These are phyloP conservation scores for Agaricus bisporus DNA, from an alignment of 768 basidiomycete genomes.

Conservation along the genomic window DNA sequence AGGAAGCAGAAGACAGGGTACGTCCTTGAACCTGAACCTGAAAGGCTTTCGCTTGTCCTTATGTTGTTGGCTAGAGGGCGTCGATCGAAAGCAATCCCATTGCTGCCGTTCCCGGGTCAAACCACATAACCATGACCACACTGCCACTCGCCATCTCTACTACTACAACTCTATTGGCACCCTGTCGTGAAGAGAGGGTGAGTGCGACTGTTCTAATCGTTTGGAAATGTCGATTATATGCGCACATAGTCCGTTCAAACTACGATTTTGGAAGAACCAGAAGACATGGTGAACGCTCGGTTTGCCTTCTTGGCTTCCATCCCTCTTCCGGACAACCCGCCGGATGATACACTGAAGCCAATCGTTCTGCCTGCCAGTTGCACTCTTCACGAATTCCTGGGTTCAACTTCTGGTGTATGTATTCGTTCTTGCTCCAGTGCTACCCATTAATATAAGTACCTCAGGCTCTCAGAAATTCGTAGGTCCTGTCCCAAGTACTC, in stretches of 20 bases:
- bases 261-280: constrained; percentile 27
- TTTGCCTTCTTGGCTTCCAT: constrained; percentile 51
- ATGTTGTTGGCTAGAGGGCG: not conserved
- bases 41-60: not conserved
- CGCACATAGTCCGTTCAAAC: constrained; percentile 17
- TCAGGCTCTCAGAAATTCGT: constrained; percentile 56
- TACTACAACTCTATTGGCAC: not conserved
- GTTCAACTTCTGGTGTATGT: constrained; percentile 49
- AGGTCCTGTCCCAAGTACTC: constrained; percentile 18
- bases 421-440: not conserved
- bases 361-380: constrained; percentile 59
- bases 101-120: constrained; percentile 7
- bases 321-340: constrained; percentile 58
- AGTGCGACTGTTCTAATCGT: not conserved
- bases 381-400: constrained; percentile 66
- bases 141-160: not conserved
- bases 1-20: constrained; percentile 28
- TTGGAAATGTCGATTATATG: not conserved
- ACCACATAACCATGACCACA: constrained; percentile 11
- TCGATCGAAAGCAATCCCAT: not conserved
- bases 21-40: not conserved
- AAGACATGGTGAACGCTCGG: constrained; percentile 45
- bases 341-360: constrained; percentile 62
- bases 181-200: constrained; percentile 4
- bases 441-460: not conserved